phyloP scores from a whole-genome alignment of 495 filamentous ascomycete species.

The Hypoxylon trugodes region DNA sequence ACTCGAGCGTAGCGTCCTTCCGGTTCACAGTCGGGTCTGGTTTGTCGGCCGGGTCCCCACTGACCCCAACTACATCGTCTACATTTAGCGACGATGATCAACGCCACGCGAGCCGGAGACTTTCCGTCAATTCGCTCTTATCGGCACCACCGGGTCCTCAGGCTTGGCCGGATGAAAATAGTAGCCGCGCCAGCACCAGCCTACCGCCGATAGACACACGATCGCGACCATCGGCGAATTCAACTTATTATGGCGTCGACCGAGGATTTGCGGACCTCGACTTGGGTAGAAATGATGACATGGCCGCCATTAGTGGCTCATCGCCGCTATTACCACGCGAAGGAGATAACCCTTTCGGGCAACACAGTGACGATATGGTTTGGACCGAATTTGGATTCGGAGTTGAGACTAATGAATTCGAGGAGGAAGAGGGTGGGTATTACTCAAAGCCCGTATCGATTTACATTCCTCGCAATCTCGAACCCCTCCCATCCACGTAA shows the following conservation, averaged over 20 bases:
- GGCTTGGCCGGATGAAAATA: constrained; percentile 37
- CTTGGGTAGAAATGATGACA: constrained; percentile 72
- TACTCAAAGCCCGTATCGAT: constrained; percentile 71
- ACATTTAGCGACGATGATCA: constrained; percentile 53
- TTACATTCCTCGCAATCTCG: constrained; percentile 45
- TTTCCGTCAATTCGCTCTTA: constrained; percentile 44
- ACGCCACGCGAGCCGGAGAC: constrained; percentile 35
- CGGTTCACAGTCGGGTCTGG: constrained; percentile 38
- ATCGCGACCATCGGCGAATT: constrained; percentile 39
- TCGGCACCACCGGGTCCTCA: constrained; percentile 40
- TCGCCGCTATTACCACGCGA: constrained; percentile 52
- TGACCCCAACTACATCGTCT: constrained; percentile 57
- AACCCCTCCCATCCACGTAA: constrained; percentile 56
- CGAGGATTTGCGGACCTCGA: constrained; percentile 74
- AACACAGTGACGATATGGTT: constrained; percentile 29
- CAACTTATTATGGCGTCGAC: constrained; percentile 70
- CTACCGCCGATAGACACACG: constrained; percentile 39
- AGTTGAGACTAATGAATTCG: constrained; percentile 55
- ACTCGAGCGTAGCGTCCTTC: constrained; percentile 39
- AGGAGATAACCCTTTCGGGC: constrained; percentile 24
- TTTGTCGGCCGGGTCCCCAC: constrained; percentile 49
- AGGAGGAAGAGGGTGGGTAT: constrained; percentile 67
- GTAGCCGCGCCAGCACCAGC: constrained; percentile 27
- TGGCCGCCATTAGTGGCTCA: constrained; percentile 54
- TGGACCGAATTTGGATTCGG: constrained; percentile 57